Evolutionary conservation across 1,284 basidiomycete species (phyloP).

Genomic region (Waitea zeae): DNA sequence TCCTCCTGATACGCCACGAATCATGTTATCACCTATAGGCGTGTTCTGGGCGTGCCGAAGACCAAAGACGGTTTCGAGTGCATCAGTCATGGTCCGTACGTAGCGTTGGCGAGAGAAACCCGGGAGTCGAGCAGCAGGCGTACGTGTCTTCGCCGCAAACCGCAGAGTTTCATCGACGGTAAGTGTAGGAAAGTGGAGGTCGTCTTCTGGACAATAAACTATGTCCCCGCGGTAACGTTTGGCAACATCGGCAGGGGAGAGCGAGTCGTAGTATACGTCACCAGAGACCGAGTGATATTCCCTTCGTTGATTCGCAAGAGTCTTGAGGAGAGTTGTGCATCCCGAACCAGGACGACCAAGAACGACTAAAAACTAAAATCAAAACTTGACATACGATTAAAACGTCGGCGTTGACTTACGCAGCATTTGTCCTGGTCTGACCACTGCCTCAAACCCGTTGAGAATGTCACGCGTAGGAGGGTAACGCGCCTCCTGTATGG

Average conservation of each 20-base stretch:
- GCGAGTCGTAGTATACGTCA: constrained; percentile 48
- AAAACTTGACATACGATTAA: too few relatives aligned
- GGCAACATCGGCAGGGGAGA: constrained; percentile 32
- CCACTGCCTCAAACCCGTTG: constrained; percentile 27
- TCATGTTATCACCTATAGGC: constrained; percentile 54
- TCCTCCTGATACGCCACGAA: constrained; percentile 70
- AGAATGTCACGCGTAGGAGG: constrained; percentile 27
- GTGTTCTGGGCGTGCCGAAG: constrained; percentile 43
- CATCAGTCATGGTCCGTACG: constrained; percentile 26
- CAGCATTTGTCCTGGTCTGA: constrained; percentile 45
- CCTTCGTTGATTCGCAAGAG: constrained; percentile 45
- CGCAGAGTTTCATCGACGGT: constrained; percentile 52
- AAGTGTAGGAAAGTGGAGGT: constrained; percentile 61
- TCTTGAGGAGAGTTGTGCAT: constrained; percentile 60
- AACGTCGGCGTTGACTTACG: constrained; percentile 16
- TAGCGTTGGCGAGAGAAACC: constrained; percentile 27
- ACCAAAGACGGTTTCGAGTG: constrained; percentile 54
- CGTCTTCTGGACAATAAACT: constrained; percentile 53
- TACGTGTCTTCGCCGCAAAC: constrained; percentile 46
- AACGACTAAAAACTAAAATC: constrained; percentile 31
- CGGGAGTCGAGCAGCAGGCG: constrained; percentile 28
- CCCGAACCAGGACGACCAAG: constrained; percentile 54
- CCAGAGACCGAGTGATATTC: constrained; percentile 46
- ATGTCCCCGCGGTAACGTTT: constrained; percentile 49
- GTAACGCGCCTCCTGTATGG: constrained; percentile 14